Percentiles rank a stretch among this genome's conserved stretches.
Evolutionary conservation across 352 stramenopile species (phyloP).

Genomic region (Phytophthora foliorum): DNA sequence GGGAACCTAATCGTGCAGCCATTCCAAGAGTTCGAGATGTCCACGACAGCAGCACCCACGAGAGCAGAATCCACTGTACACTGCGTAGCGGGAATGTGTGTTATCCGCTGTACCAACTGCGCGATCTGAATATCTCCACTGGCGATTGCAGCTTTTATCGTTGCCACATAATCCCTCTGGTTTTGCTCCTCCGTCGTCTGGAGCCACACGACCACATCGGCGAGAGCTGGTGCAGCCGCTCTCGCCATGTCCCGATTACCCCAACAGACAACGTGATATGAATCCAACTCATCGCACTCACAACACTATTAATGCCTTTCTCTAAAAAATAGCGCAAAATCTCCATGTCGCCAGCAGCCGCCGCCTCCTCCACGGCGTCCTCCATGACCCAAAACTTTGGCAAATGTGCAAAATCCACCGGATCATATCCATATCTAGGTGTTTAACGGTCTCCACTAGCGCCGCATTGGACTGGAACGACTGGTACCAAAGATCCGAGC

Average conservation of each 20-base stretch:
- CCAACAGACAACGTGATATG: background rate
- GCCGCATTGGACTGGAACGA: background rate
- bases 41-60: too few relatives aligned
- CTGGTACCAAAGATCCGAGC: background rate
- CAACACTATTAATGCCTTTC: background rate
- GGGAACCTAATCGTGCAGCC: background rate
- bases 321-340: background rate
- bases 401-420: background rate
- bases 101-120: background rate
- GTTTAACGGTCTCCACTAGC: background rate
- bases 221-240: background rate
- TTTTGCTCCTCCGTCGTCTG: background rate
- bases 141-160: background rate
- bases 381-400: background rate
- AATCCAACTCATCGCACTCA: background rate
- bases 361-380: background rate
- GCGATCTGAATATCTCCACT: background rate
- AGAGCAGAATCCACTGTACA: background rate
- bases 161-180: background rate
- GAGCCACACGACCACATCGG: background rate
- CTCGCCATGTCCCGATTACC: slow-evolving; percentile 1
- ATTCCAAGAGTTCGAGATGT: background rate
- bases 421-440: background rate
- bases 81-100: background rate
- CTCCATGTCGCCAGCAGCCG: background rate